Evolutionary conservation across 495 filamentous ascomycete genomes (phyloP).

Genomic region (Margaritispora aquatica): DNA sequence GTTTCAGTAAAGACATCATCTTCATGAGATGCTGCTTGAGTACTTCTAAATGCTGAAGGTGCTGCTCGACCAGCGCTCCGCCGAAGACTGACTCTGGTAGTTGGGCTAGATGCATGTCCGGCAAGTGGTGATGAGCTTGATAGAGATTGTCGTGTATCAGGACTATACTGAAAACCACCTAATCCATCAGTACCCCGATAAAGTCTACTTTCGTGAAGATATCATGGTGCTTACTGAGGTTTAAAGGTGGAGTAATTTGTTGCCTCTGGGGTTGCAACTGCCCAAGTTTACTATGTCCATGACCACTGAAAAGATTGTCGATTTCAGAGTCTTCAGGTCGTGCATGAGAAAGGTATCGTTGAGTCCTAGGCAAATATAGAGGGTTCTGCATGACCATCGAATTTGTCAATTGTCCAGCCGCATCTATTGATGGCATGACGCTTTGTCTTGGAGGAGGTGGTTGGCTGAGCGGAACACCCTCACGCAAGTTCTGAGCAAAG

Average conservation of each 20-base stretch:
- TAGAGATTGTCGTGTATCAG: conserved; percentile 12
- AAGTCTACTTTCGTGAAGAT: not conserved
- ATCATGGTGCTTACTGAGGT: conserved; percentile 24
- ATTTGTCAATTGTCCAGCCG: conserved; percentile 10
- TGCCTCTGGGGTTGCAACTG: conserved; percentile 25
- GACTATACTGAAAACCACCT: conserved; percentile 19
- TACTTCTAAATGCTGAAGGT: not conserved
- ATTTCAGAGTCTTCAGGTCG: not conserved
- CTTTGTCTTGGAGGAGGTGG: not conserved
- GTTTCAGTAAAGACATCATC: not conserved
- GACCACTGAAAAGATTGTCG: not conserved
- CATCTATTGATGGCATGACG: not conserved
- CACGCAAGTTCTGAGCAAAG: conserved; percentile 19
- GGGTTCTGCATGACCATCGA: conserved; percentile 12
- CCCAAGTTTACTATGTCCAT: conserved; percentile 15
- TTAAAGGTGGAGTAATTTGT: conserved; percentile 26
- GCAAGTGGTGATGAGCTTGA: conserved; percentile 30
- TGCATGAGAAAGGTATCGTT: not conserved
- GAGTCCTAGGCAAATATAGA: not conserved
- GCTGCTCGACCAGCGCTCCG: conserved; percentile 12
- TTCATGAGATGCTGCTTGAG: not conserved
- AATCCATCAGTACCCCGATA: conserved; percentile 9
- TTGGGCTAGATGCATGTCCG: conserved; percentile 32
- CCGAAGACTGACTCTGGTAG: conserved; percentile 29
- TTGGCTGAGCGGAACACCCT: conserved; percentile 5